Conservation (phyloP, 805 yeast genomes). For the Saccharomycopsis vini region DNA sequence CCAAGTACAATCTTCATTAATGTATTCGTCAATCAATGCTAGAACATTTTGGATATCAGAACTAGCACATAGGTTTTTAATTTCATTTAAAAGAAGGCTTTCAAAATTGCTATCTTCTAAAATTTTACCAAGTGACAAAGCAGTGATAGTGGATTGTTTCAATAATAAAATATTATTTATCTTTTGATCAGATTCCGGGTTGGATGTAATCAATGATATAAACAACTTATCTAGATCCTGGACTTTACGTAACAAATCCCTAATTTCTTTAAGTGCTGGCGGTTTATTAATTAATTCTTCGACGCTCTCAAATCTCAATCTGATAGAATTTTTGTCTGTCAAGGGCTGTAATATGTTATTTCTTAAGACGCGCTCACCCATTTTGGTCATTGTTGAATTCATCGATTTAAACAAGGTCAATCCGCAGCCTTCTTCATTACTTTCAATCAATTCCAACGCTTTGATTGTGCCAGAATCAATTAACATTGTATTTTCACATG, state of each 20-base stretch:
- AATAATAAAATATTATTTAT: conserved; percentile 34
- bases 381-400: conserved; percentile 34
- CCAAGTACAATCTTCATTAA: conserved; percentile 38
- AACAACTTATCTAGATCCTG: conserved; percentile 37
- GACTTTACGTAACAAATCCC: conserved; percentile 23
- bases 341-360: conserved; percentile 40
- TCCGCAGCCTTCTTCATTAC: conserved; percentile 20
- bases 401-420: conserved; percentile 30
- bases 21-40: conserved; percentile 24
- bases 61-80: conserved; percentile 25
- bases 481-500: conserved; percentile 34
- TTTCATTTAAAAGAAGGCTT: conserved; percentile 24
- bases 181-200: conserved; percentile 22
- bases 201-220: conserved; percentile 20
- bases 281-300: conserved; percentile 27
- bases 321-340: conserved; percentile 30
- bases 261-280: conserved; percentile 17
- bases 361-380: conserved; percentile 37
- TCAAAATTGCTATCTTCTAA: conserved; percentile 18
- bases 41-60: conserved; percentile 19
- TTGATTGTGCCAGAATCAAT: conserved; percentile 34
- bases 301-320: conserved; percentile 30
- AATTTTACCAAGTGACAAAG: conserved; percentile 18
- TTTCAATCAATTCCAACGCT: conserved; percentile 30
- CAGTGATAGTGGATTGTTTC: conserved; percentile 28